Evolutionary conservation across 2,329 filamentous ascomycete species (phyloP).

Genomic region (Pseudogymnoascus sp.): DNA sequence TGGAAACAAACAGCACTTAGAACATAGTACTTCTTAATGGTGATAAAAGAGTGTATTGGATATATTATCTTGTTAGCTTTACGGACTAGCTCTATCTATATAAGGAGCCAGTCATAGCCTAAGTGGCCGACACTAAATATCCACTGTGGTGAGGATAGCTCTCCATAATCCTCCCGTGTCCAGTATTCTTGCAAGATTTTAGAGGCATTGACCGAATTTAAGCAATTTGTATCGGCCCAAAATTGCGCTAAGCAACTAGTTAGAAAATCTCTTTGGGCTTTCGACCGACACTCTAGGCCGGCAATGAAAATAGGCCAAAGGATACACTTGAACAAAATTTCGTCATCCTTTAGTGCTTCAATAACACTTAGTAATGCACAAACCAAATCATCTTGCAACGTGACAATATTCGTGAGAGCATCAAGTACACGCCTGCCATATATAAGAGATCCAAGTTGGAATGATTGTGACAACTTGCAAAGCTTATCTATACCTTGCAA

Average conservation of each 20-base stretch:
- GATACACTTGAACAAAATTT: constrained; percentile 25
- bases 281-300: constrained; percentile 25
- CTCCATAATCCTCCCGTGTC: constrained; percentile 16
- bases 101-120: neutral
- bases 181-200: constrained; percentile 17
- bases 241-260: neutral
- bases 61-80: neutral
- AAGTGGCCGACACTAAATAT: neutral
- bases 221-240: constrained; percentile 16
- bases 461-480: constrained; percentile 24
- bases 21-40: neutral
- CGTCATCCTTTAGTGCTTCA: constrained; percentile 17
- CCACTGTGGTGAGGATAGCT: neutral
- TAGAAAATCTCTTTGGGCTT: constrained; percentile 21
- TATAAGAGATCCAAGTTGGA: constrained; percentile 26
- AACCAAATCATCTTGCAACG: constrained; percentile 18
- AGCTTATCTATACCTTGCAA: constrained; percentile 20
- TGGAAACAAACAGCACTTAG: neutral
- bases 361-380: constrained; percentile 24
- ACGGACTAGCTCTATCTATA: neutral
- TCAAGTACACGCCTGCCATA: constrained; percentile 29
- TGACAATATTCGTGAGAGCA: constrained; percentile 15
- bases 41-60: neutral
- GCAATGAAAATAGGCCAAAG: constrained; percentile 32
- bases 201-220: constrained; percentile 10